phyloP scores from a whole-genome alignment of 371 early-diverging fungal genomes.

The Rhizopus arrhizus region DNA sequence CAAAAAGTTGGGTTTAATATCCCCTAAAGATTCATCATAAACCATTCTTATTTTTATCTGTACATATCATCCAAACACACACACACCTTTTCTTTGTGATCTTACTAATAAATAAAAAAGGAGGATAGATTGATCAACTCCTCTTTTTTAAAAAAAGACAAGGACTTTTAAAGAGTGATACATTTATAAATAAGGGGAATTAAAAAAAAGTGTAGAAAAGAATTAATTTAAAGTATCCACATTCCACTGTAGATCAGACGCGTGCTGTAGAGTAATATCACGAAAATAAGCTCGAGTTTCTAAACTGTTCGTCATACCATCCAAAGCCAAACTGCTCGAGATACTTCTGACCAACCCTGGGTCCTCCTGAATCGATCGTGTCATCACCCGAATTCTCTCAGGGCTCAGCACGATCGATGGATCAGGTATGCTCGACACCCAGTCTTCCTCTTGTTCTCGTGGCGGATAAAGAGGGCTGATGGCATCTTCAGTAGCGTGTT shows the following conservation, averaged over 20 bases:
- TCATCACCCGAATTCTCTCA: constrained; percentile 16
- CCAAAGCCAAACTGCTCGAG: constrained; percentile 38
- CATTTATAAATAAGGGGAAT: too few relatives aligned
- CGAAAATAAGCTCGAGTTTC: constrained; percentile 45
- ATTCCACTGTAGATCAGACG: constrained; percentile 28
- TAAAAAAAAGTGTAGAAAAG: too few relatives aligned
- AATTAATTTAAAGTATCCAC: background rate
- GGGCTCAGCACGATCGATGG: background rate
- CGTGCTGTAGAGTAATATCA: constrained; percentile 41
- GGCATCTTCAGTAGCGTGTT: constrained; percentile 29
- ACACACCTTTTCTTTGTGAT: too few relatives aligned
- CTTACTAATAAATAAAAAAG: too few relatives aligned
- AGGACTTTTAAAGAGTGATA: too few relatives aligned
- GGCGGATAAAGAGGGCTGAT: background rate
- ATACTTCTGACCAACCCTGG: constrained; percentile 36
- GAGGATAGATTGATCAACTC: too few relatives aligned
- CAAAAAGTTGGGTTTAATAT: constrained; percentile 6
- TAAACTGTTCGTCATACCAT: constrained; percentile 36
- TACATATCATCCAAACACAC: too few relatives aligned
- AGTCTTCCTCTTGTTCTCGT: constrained; percentile 7
- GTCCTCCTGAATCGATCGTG: constrained; percentile 33
- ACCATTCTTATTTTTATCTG: too few relatives aligned
- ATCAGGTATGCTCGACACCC: constrained; percentile 3
- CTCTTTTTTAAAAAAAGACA: too few relatives aligned
- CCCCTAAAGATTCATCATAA: background rate